Percentiles rank a stretch among this genome's conserved stretches.
These are phyloP conservation scores for Aspergillus glaucus DNA, from an alignment of 2,329 filamentous ascomycete genomes.

Conservation along the genomic window DNA sequence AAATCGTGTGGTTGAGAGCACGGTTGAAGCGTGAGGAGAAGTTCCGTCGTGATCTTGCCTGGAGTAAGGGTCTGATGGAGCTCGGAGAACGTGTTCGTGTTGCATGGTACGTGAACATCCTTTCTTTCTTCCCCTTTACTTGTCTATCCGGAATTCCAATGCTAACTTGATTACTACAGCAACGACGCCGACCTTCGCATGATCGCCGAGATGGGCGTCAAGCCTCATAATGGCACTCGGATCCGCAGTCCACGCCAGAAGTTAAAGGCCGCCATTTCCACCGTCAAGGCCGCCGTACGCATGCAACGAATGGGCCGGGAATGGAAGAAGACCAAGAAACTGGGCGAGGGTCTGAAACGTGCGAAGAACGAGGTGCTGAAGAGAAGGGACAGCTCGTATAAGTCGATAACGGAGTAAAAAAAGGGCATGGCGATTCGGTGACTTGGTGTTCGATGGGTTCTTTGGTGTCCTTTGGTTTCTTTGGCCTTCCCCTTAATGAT, in stretches of 20 bases:
- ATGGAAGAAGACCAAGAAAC: slow-evolving; percentile 38
- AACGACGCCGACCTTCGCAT: slow-evolving; percentile 87
- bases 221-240: slow-evolving; percentile 29
- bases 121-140: slow-evolving; percentile 3
- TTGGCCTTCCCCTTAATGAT: slow-evolving; percentile 7
- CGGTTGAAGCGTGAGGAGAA: slow-evolving; percentile 72
- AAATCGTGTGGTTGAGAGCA: slow-evolving; percentile 85
- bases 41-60: slow-evolving; percentile 73
- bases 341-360: slow-evolving; percentile 39
- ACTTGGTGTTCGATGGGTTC: slow-evolving; percentile 14
- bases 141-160: slow-evolving; percentile 1
- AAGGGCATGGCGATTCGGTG: slow-evolving; percentile 29
- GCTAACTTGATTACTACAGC: slow-evolving; percentile 47
- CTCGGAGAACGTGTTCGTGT: slow-evolving; percentile 59
- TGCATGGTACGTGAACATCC: slow-evolving; percentile 66
- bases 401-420: slow-evolving; percentile 13
- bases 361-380: slow-evolving; percentile 38
- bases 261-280: slow-evolving; percentile 36
- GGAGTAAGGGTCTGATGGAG: slow-evolving; percentile 80
- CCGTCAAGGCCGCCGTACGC: slow-evolving; percentile 39
- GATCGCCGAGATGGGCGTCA: slow-evolving; percentile 74
- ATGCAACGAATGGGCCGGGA: slow-evolving; percentile 41
- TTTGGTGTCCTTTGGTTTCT: slow-evolving; percentile 16
- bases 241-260: slow-evolving; percentile 34
- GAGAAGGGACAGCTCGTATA: slow-evolving; percentile 27